Base-by-base conservation (phyloP, 352 stramenopile species). In the Phytophthora fragariaefolia region DNA sequence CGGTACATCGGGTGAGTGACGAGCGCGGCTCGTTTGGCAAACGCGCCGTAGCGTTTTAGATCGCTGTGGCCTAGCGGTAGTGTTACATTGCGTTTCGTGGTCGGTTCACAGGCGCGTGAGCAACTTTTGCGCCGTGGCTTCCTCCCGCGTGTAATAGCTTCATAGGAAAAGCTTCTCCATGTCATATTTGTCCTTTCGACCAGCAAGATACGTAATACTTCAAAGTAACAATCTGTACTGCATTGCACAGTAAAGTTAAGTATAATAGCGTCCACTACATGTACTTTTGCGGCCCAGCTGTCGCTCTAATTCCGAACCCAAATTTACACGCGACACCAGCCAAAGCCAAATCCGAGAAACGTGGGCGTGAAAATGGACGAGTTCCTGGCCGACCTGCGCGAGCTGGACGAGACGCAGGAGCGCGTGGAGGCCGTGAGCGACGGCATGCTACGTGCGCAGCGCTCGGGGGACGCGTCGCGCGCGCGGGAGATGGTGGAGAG, bases 401-500 rank as follows among this genome's bases (percentile, higher is more conserved):
- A 91, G 52, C 58, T 95, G 52, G 87, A 95, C 65, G 87, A 95
- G 65, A 92, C 87, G 47, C 83, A 92, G 72, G 87, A 95, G 66
- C 83, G 87, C 48, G 86, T 95, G 8, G 85, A 93, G 62, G 81
- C 82, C 40, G 84, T 93, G 66, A 92, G 84, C 56, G 82, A 92
- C 51, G 80, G 87, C 23, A 84, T 95, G 77, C 65, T 92, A 53
- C 79, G 78, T 27, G 76, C 69, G 23, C 73, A 87, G 55, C 66
- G 67, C 12, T 75, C 67, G 2, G 67, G 58, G 2, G 71, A 89
- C 15, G 34, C 55, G 5, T 43, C 38, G 3, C 56, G 75, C 27
- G 74, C 75, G 23, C 43, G 52, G 8, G 73, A 82, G 45, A 90
- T 95, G 80, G 77, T 90, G 28, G 71, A 78, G 50, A 75, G 73